Conservation (phyloP, 257 asterid species). For the Gynochthodes officinalis region DNA sequence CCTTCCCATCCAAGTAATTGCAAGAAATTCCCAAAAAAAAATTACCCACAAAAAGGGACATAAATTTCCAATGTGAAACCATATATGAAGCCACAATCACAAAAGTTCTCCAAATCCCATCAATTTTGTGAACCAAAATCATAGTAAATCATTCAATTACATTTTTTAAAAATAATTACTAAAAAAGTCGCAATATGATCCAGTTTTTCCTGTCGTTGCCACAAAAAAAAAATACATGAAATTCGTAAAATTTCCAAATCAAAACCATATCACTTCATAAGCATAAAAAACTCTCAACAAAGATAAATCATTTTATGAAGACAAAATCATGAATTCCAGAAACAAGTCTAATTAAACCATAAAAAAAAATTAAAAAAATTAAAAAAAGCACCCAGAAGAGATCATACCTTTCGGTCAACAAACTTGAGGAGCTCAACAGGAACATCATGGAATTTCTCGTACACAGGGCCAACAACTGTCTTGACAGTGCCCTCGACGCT, state of each 20-base stretch:
- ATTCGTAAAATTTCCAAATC: too few relatives aligned
- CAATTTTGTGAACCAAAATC: not conserved
- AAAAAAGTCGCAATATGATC: too few relatives aligned
- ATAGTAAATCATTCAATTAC: too few relatives aligned
- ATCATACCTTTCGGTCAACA: slow-evolving; percentile 77
- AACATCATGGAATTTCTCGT: slow-evolving; percentile 49
- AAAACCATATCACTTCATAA: too few relatives aligned
- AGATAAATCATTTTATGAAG: not conserved
- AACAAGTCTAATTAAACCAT: not conserved
- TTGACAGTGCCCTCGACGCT: slow-evolving; percentile 84
- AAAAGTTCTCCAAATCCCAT: not conserved
- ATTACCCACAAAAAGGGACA: too few relatives aligned
- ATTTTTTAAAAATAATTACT: too few relatives aligned
- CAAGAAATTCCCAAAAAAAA: not conserved
- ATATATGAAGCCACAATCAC: not conserved
- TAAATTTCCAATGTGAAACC: too few relatives aligned
- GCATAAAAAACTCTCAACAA: too few relatives aligned
- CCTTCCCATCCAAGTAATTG: not conserved
- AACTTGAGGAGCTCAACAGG: slow-evolving; percentile 68
- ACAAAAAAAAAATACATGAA: too few relatives aligned
- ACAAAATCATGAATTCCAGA: not conserved
- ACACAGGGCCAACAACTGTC: slow-evolving; percentile 75
- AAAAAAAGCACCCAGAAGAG: not conserved
- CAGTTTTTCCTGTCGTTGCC: too few relatives aligned
- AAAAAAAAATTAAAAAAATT: not conserved